Evolutionary conservation across 2,329 filamentous ascomycete species (phyloP).

Genomic region (Chrysosphaeria jannelii): DNA sequence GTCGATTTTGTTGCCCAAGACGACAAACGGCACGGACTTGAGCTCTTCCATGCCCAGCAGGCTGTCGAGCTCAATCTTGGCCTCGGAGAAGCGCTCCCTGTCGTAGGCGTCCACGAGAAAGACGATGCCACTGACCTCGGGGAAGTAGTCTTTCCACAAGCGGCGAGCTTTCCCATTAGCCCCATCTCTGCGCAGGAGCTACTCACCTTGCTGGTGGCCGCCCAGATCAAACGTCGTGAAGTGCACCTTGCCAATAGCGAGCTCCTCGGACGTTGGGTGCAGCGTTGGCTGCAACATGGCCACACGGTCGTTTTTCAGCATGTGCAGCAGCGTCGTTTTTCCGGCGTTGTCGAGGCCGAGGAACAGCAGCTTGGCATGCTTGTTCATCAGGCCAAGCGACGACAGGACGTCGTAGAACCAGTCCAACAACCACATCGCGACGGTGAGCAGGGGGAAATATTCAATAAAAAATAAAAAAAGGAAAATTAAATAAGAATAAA

Average conservation of each 20-base stretch:
- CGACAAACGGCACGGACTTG: slow-evolving; percentile 76
- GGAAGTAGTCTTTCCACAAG: slow-evolving; percentile 93
- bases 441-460: no score
- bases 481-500: no score
- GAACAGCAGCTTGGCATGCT: slow-evolving; percentile 86
- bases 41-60: slow-evolving; percentile 94
- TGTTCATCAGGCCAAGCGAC: slow-evolving; percentile 68
- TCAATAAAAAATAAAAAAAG: no score
- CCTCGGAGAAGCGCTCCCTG: slow-evolving; percentile 74
- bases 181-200: neutral
- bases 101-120: slow-evolving; percentile 97
- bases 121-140: slow-evolving; percentile 83
- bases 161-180: slow-evolving; percentile 33
- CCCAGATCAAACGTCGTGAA: slow-evolving; percentile 89
- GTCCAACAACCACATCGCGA: no score
- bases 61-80: slow-evolving; percentile 88
- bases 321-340: slow-evolving; percentile 80
- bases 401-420: slow-evolving; percentile 81
- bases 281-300: slow-evolving; percentile 73
- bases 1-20: slow-evolving; percentile 98
- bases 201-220: slow-evolving; percentile 65
- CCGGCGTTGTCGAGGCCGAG: slow-evolving; percentile 81
- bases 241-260: slow-evolving; percentile 73
- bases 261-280: slow-evolving; percentile 81
- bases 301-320: slow-evolving; percentile 92